Percentiles rank a stretch among this genome's conserved stretches.
Conservation (phyloP, 2,329 filamentous ascomycete species). For the Aspergillus sp. region DNA sequence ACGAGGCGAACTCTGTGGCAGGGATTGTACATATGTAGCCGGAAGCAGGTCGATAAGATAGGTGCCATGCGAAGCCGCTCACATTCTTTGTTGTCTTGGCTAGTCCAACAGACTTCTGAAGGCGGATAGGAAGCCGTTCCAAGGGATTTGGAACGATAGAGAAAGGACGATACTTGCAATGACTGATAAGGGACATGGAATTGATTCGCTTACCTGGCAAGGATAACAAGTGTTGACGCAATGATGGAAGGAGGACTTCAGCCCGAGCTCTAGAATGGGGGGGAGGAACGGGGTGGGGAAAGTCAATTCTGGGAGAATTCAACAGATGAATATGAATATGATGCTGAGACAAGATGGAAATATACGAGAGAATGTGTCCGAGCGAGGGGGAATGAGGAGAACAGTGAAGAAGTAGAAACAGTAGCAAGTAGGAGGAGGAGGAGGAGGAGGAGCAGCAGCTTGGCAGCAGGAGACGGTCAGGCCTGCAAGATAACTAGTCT, state of each 20-base stretch:
- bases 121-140: neutral
- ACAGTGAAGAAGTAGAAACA: slow-evolving; percentile 13
- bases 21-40: slow-evolving; percentile 3
- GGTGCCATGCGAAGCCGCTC: slow-evolving; percentile 10
- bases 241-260: neutral
- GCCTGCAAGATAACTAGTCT: slow-evolving; percentile 1
- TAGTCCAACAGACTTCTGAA: slow-evolving; percentile 11
- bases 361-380: neutral
- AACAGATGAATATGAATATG: neutral
- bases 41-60: slow-evolving; percentile 15
- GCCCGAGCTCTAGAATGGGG: slow-evolving; percentile 6
- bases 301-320: slow-evolving; percentile 9
- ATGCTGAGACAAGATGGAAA: neutral
- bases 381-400: neutral
- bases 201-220: slow-evolving; percentile 27
- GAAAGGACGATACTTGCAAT: neutral
- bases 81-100: slow-evolving; percentile 4
- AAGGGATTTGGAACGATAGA: neutral
- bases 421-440: neutral
- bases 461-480: neutral
- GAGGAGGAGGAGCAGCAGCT: neutral
- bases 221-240: slow-evolving; percentile 6
- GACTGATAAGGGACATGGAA: slow-evolving; percentile 19
- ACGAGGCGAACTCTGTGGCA: neutral
- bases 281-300: slow-evolving; percentile 13